phyloP scores from a whole-genome alignment of 371 early-diverging fungal species.

The Mycotypha africana region DNA sequence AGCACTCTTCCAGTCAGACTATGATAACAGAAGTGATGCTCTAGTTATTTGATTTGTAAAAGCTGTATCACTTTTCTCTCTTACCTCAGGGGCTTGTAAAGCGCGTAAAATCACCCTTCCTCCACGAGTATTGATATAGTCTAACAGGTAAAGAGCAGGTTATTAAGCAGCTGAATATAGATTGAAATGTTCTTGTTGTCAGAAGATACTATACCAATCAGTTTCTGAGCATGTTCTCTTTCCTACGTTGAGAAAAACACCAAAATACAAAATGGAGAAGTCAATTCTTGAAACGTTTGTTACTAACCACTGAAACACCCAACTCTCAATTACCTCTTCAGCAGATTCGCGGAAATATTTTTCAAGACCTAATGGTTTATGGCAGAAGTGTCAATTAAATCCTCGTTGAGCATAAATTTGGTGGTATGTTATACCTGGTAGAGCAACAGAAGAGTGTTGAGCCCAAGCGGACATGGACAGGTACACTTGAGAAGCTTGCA shows the following conservation, averaged over 20 bases:
- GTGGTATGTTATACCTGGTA: too few species aligned
- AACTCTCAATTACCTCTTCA: conserved; percentile 33
- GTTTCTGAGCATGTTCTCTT: conserved; percentile 53
- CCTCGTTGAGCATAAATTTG: too few species aligned
- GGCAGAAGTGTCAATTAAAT: too few species aligned
- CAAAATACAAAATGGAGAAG: too few species aligned
- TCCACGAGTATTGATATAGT: conserved; percentile 55
- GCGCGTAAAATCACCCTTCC: conserved; percentile 45
- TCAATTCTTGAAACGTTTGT: too few species aligned
- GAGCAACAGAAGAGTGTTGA: conserved; percentile 44
- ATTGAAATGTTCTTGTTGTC: too few species aligned
- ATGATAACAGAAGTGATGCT: too few species aligned
- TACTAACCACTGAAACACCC: too few species aligned
- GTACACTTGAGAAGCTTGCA: conserved; percentile 56
- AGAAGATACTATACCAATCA: conserved; percentile 23
- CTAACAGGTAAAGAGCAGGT: too few species aligned
- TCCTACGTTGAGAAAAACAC: conserved; percentile 28
- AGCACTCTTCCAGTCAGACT: conserved; percentile 61
- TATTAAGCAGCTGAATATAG: neutral
- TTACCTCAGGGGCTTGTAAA: conserved; percentile 49
- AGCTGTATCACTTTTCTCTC: neutral
- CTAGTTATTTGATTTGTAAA: too few species aligned
- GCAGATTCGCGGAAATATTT: conserved; percentile 55
- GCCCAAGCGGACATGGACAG: conserved; percentile 57
- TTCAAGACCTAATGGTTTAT: conserved; percentile 41